Evolutionary conservation across 768 basidiomycete species (phyloP).

Genomic region (Naganishia friedmannii): DNA sequence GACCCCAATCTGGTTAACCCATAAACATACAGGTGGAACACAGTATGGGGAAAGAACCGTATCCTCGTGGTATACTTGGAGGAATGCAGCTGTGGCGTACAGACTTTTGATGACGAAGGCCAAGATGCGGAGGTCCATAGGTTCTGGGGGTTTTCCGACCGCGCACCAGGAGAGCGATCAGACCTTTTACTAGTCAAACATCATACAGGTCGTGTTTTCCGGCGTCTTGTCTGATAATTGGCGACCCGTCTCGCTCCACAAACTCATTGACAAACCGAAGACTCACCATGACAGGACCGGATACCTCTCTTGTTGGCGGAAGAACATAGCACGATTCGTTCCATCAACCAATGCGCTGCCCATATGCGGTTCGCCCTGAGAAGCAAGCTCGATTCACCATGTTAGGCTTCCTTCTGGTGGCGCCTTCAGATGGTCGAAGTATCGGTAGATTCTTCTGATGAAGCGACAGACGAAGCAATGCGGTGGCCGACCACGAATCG

Average conservation of each 20-base stretch:
- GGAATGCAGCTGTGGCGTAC: slow-evolving; percentile 26
- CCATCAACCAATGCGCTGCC: background rate
- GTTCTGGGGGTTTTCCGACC: background rate
- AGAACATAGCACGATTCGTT: background rate
- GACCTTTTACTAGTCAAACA: slow-evolving; percentile 25
- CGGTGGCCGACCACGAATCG: too few relatives aligned
- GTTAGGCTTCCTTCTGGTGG: background rate
- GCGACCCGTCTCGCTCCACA: background rate
- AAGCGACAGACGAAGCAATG: background rate
- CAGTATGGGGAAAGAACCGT: background rate
- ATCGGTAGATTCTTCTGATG: background rate
- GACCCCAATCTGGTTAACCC: background rate
- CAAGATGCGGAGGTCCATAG: background rate
- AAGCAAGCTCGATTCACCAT: background rate
- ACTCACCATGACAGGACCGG: background rate
- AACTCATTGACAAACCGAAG: background rate
- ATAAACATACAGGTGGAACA: background rate
- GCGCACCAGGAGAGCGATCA: slow-evolving; percentile 10
- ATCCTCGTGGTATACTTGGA: slow-evolving; percentile 24
- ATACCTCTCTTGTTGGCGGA: background rate
- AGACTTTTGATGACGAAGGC: slow-evolving; percentile 3
- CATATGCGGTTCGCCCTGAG: background rate
- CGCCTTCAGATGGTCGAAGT: background rate
- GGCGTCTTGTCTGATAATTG: slow-evolving; percentile 1
- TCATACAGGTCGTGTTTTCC: slow-evolving; percentile 3